Evolutionary conservation across 495 filamentous ascomycete species (phyloP), one percentile per base, ranked within the genome.

Genomic region (Aspergillus diversus): DNA sequence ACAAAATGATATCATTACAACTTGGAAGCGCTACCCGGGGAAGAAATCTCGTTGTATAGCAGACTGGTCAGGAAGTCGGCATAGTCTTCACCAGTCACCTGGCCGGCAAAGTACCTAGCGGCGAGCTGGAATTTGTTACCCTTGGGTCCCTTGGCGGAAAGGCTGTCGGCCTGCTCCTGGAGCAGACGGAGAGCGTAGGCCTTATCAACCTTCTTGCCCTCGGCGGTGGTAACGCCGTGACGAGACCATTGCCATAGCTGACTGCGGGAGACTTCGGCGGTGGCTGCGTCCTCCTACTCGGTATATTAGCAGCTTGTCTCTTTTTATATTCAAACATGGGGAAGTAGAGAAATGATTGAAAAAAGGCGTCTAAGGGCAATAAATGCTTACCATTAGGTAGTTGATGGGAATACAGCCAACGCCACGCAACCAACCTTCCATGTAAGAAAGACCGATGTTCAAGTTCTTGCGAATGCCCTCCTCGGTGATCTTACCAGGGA

Each of bases 371-470:
- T 2, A 27, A 27, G 21, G 1, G 21, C 1, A 27, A 27, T 1
- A 27, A 27, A 27, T 27, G 21, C 66, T 33, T 70, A 88, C 78
- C 95, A 99, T 99, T n/a, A 99, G 81, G 75, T 89, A 96, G 82
- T 99, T 97, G 79, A 99, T 97, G 17, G 95, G 96, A 60, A 99
- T 92, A 67, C 95, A 99, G 42, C 95, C 95, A 37, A 98, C 84
- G 16, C 93, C 95, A 60, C 92, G 90, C 34, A 98, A 83, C 95
- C 95, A 99, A 65, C 91, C 94, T 78, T 99, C 95, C 94, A 98
- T 99, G 78, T 99, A 99, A 57, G 90, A 88, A 2, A 99, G 86
- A 21, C 96, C 95, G 71, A 99, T 66, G 76, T 91, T 93, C 57
- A 99, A 82, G 80, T 99, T 99, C 88, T 97, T 97, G 70, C 92